Percentiles rank a stretch among this genome's conserved stretches.
These are phyloP conservation scores for Brachypodium distachyon DNA, from an alignment of 202 grass and related monocot genomes.

Conservation along the genomic window DNA sequence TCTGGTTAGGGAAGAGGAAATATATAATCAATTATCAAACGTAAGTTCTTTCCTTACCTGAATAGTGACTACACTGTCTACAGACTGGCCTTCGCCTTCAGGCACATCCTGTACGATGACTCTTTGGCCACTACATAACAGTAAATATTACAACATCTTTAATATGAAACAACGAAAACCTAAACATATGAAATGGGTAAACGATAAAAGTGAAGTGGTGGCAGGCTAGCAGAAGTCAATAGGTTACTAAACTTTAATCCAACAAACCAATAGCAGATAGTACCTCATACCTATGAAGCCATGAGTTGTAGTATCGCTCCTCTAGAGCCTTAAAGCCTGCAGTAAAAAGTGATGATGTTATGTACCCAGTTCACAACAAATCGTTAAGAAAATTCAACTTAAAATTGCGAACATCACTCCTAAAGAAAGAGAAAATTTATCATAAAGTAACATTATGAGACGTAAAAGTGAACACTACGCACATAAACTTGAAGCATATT, in stretches of 20 bases:
- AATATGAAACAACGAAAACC: neutral
- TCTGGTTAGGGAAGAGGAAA: constrained; percentile 1
- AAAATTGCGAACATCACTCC: neutral
- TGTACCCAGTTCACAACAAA: neutral
- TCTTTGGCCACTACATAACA: constrained; percentile 69
- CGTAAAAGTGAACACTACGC: neutral
- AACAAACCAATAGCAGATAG: neutral
- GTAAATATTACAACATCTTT: neutral
- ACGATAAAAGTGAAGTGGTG: neutral
- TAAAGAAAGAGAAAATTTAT: neutral
- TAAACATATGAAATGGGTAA: neutral
- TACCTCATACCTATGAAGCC: constrained; percentile 72
- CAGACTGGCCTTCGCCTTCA: constrained; percentile 29
- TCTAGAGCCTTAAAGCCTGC: constrained; percentile 68
- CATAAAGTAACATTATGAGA: neutral
- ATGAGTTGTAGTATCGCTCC: constrained; percentile 77
- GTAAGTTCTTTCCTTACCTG: constrained; percentile 36
- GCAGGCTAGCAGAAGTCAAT: constrained; percentile 55
- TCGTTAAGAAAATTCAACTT: neutral
- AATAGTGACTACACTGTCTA: constrained; percentile 52
- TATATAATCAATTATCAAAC: neutral
- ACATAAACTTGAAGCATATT: too few species aligned
- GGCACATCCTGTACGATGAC: constrained; percentile 59
- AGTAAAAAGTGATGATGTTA: constrained; percentile 6
- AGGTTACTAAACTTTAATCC: too few species aligned